Evolutionary conservation across 164 flowering plant genomes (phyloP), one percentile per base, ranked within the genome.

Genomic region (Tetrastigma voinierianum): DNA sequence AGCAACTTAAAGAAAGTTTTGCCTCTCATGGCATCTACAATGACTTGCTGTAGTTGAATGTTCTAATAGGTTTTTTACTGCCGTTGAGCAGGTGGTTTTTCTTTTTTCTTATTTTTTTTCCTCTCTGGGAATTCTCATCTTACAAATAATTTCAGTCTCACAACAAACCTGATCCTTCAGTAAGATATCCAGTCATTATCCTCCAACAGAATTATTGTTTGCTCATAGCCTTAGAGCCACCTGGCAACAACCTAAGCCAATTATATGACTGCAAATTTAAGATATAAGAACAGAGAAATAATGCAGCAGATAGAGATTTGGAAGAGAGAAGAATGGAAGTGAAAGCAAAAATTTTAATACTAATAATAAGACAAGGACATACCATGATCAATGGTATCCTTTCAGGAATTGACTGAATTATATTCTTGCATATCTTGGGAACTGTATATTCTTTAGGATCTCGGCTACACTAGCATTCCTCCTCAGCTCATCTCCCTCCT

Each of bases 311-410:
- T 8, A 54, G 19, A 16, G 17, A 45, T 10, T 47, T 53, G 44
- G 18, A 8, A 18, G 57, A 10, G 19, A 7, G 25, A 43, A 13
- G 48, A 19, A 17, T 0, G 14, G 1, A 55, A 51, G 5, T 7
- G 20, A 54, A n/a, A 16, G 16, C 53, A 4, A 11, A 18, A 15
- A 57, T 57, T 4, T 14, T 5, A 6, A 23, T 23, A 24, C n/a
- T 40, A 16, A 57, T 21, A 40, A 14, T 48, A 6, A 47, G 23
- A 10, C 14, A 49, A 51, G 21, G 18, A 75, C 85, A 10, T 87
- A 95, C 99, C 94, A 51, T 96, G 98, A 52, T 84, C 97, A n/a
- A n/a, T 10, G 81, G 71, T 18, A 96, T 95, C 65, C 67, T 87
- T 67, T 92, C 97, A 0, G 98, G 94, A 18, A 82, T 71, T 47